Base-by-base conservation (phyloP, 2,329 filamentous ascomycete species). In the Diaporthe citrichinensis region DNA sequence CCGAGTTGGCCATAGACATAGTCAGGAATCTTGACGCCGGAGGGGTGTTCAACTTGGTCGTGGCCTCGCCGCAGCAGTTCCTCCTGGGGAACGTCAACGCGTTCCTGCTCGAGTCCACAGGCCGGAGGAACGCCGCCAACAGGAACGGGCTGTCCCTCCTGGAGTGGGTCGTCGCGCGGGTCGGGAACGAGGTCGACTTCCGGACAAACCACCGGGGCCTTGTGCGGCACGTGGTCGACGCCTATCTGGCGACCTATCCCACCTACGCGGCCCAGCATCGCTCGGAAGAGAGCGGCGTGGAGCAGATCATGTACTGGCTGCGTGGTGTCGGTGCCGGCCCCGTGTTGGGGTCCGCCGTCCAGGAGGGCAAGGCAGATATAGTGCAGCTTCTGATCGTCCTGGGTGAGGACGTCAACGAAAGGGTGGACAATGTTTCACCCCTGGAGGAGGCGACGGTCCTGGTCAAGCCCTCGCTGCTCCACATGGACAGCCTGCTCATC, bases 351-450 rank as follows among this genome's bases (percentile, higher is more conserved):
- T 4, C 20, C 8, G 65, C 46, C 8, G 14, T 69, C n/a, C 23
- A 20, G 15, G 9, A 12, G 34, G 65, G 65, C 34, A 15, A 39
- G 12, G n/a, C 34, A 3, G 49, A 53, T 15, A 28, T 39, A 14
- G 65, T 55, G 34, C 46, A 69, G n/a, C 65, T 69, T 20, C 49
- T 69, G 9, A 28, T 55, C 14, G 9, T 69, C 8, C 15, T 51
- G 3, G 65, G 49, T 34, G 34, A 69, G 34, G 49, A 69, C 25
- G 46, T 39, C 9, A 69, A 69, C n/a, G 6, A 41, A 5, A 28
- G 14, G 46, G 20, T 23, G 17, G 5, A 49, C 28, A 8, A 44
- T 23, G 2, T 44, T 4, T 7, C 20, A 3, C 41, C 65, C 4
- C 49, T 53, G 23, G 46, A 39, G 14, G 7, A 53, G 3, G 46